phyloP scores from a whole-genome alignment of 1,284 basidiomycete species.

The Austroboletus novae-zelandiae region DNA sequence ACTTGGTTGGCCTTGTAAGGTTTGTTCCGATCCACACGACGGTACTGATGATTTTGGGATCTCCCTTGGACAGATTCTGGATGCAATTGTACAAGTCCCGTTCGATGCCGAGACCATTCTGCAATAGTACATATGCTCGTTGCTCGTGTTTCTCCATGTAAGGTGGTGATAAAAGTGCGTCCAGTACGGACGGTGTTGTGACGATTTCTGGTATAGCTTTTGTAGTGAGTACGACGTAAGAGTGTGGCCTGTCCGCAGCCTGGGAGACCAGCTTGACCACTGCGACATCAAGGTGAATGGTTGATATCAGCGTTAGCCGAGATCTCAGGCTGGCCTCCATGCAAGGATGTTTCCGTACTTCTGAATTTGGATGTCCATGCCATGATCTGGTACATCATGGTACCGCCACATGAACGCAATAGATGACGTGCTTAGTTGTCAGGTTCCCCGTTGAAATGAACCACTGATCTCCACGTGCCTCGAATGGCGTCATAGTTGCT shows the following conservation, averaged over 20 bases:
- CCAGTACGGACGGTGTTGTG: conserved; percentile 56
- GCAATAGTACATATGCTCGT: conserved; percentile 66
- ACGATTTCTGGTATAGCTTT: conserved; percentile 73
- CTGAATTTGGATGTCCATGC: conserved; percentile 55
- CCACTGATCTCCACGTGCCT: conserved; percentile 32
- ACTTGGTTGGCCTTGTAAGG: conserved; percentile 44
- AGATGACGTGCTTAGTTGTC: not conserved
- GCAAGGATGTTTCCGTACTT: conserved; percentile 57
- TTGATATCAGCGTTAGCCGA: not conserved
- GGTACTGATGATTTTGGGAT: conserved; percentile 53
- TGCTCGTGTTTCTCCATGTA: conserved; percentile 49
- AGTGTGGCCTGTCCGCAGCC: conserved; percentile 60
- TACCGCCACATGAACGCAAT: not conserved
- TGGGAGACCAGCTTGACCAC: conserved; percentile 59
- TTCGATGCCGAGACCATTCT: conserved; percentile 80
- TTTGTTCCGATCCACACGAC: conserved; percentile 57
- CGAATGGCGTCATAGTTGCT: conserved; percentile 66
- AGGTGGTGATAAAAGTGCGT: conserved; percentile 51
- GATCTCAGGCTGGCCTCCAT: too few species aligned
- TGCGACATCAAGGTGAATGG: conserved; percentile 18
- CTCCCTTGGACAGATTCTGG: conserved; percentile 39
- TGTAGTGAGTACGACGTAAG: conserved; percentile 67
- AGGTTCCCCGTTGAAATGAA: not conserved
- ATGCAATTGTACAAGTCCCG: conserved; percentile 59
- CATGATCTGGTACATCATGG: conserved; percentile 35